Conservation (phyloP, 2,329 filamentous ascomycete species). For the Tolypocladium pustulatum region DNA sequence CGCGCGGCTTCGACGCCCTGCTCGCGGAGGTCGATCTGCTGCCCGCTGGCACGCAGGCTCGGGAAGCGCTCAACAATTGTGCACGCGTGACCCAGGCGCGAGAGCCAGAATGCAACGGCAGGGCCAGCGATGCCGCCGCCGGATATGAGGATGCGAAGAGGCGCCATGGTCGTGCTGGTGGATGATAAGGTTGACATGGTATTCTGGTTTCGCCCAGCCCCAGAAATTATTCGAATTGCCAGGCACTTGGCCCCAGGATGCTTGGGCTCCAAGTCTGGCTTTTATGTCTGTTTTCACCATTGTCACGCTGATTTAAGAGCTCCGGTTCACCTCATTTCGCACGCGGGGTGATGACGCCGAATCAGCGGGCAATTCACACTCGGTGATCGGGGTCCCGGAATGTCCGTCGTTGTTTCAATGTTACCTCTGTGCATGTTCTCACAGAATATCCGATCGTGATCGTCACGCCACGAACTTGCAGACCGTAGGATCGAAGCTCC, state of each 20-base stretch:
- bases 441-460: background rate
- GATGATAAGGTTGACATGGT: background rate
- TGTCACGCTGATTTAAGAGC: background rate
- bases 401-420: background rate
- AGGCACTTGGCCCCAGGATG: background rate
- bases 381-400: background rate
- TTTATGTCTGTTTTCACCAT: background rate
- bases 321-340: background rate
- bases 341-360: background rate
- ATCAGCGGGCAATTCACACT: background rate
- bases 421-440: background rate
- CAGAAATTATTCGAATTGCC: no score
- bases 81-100: constrained; percentile 22
- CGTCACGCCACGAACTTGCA: background rate
- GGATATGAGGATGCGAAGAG: constrained; percentile 35
- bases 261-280: background rate
- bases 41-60: constrained; percentile 25
- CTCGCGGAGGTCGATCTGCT: constrained; percentile 35
- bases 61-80: constrained; percentile 32
- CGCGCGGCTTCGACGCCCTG: constrained; percentile 27
- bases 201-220: background rate
- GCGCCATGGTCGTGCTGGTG: constrained; percentile 10
- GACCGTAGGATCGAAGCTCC: background rate
- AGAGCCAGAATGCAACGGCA: constrained; percentile 30
- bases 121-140: constrained; percentile 36